Evolutionary conservation across 2,329 filamentous ascomycete genomes (phyloP).

Genomic region (Xylaria sp.): DNA sequence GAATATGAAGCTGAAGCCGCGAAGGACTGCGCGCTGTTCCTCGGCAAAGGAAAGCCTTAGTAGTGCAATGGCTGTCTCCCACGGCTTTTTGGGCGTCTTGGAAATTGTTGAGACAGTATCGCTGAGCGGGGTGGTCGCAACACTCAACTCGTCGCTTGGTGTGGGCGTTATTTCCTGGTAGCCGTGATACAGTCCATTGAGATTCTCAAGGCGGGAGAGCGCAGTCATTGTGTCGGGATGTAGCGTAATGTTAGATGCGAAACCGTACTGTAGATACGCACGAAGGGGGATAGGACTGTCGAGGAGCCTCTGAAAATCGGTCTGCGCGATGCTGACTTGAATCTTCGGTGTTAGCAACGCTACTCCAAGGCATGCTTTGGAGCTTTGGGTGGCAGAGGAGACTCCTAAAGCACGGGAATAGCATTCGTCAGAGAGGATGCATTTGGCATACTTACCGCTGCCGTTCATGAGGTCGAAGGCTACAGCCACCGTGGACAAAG

Average conservation of each 20-base stretch:
- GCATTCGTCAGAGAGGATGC: neutral
- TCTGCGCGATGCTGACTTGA: constrained; percentile 34
- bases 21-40: constrained; percentile 41
- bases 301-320: constrained; percentile 34
- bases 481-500: constrained; percentile 32
- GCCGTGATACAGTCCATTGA: constrained; percentile 33
- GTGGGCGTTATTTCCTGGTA: constrained; percentile 14
- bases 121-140: constrained; percentile 7
- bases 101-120: constrained; percentile 6
- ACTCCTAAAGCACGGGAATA: neutral
- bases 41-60: constrained; percentile 45
- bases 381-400: neutral
- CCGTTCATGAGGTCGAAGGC: constrained; percentile 39
- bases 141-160: constrained; percentile 16
- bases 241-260: constrained; percentile 31
- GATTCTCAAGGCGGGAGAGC: constrained; percentile 29
- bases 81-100: constrained; percentile 21
- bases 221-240: constrained; percentile 29
- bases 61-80: constrained; percentile 29
- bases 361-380: neutral
- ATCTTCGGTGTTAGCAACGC: neutral
- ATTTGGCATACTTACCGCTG: constrained; percentile 23
- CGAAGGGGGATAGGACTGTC: constrained; percentile 36
- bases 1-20: constrained; percentile 42
- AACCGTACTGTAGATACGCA: constrained; percentile 31